phyloP scores from a whole-genome alignment of 2,329 filamentous ascomycete species.

The Claviceps maximensis region DNA sequence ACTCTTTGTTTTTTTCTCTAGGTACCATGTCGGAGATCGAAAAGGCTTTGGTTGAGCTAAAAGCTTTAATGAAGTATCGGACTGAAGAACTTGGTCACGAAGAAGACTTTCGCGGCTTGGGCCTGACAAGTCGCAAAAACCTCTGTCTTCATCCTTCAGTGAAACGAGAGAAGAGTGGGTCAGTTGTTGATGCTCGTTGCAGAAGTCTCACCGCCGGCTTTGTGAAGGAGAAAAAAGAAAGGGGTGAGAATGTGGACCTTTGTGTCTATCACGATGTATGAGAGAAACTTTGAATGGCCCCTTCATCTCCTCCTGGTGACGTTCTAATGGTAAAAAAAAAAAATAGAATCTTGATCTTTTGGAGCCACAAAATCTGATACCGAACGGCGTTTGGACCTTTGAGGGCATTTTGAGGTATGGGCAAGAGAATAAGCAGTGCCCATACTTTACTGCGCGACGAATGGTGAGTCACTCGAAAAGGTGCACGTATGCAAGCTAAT shows the following conservation, averaged over 20 bases:
- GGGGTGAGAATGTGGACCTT: conserved; percentile 83
- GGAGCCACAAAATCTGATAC: conserved; percentile 88
- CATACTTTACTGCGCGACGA: conserved; percentile 86
- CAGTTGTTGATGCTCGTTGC: conserved; percentile 89
- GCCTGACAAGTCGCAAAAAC: conserved; percentile 93
- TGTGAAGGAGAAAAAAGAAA: conserved; percentile 93
- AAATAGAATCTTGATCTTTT: conserved; percentile 76
- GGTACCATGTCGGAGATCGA: conserved; percentile 99
- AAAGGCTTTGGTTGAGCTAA: conserved; percentile 85
- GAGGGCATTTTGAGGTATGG: conserved; percentile 82
- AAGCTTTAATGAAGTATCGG: conserved; percentile 89
- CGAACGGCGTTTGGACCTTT: conserved; percentile 89
- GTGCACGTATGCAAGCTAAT: conserved; percentile 5
- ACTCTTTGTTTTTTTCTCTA: conserved; percentile 14
- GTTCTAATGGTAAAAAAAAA: background rate
- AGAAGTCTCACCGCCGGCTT: conserved; percentile 92
- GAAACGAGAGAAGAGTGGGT: conserved; percentile 89
- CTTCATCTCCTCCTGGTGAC: too few species aligned
- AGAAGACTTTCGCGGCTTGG: conserved; percentile 87
- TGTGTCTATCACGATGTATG: conserved; percentile 88
- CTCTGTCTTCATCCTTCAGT: conserved; percentile 92
- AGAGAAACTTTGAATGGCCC: background rate
- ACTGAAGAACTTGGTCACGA: conserved; percentile 75
- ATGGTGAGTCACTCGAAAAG: conserved; percentile 50
- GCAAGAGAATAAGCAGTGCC: conserved; percentile 91